Base-by-base conservation (phyloP, 2,329 filamentous ascomycete genomes). In the Didymella keratinophila region DNA sequence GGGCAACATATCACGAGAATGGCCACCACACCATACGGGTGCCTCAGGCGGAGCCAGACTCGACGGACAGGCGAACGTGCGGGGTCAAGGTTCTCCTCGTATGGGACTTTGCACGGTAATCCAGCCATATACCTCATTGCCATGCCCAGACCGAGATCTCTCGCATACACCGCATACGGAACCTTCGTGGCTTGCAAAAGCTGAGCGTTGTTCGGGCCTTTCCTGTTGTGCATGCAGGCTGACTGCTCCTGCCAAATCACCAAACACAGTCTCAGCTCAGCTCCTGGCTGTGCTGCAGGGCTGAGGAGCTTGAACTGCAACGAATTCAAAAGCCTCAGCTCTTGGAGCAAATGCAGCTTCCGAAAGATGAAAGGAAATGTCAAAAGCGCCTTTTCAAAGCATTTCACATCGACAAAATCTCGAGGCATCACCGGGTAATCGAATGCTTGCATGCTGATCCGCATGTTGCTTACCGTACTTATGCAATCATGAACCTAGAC, bases 251-350 rank as follows among this genome's bases (percentile, higher is more conserved):
- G 45, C 46, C 63, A 53, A 64, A 64, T 63, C 56, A 60, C 34
- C 47, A 44, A 47, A 48, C 36, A 23, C 55, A 54, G 58, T 64
- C 45, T 67, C 34, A 65, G 60, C 58, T 61, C 62, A 58, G 62
- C 54, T 60, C 58, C 61, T 58, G 63, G 57, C 63, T 60, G 42
- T 59, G 44, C 43, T 51, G 30, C 59, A 56, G 54, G 56, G 59
- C 58, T 61, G 49, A 28, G 28, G 53, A 68, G 48, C 56, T 57
- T 23, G 41, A 23, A 11, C 46, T 43, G 36, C 51, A 49, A 44
- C 23, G 45, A 55, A 47, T 43, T 21, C 30, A 51, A 30, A 28
- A 16, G 16, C 23, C 30, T 61, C 39, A 53, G 48, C 44, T 58
- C n/a, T 25, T 10, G 18, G 12, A 37, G 8, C 25, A n/a, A 28